A percentile compares a stretch with the other conserved stretches of the same genome.
These are phyloP conservation scores for Colletotrichum navitas DNA, from an alignment of 2,329 filamentous ascomycete species.

Conservation along the genomic window DNA sequence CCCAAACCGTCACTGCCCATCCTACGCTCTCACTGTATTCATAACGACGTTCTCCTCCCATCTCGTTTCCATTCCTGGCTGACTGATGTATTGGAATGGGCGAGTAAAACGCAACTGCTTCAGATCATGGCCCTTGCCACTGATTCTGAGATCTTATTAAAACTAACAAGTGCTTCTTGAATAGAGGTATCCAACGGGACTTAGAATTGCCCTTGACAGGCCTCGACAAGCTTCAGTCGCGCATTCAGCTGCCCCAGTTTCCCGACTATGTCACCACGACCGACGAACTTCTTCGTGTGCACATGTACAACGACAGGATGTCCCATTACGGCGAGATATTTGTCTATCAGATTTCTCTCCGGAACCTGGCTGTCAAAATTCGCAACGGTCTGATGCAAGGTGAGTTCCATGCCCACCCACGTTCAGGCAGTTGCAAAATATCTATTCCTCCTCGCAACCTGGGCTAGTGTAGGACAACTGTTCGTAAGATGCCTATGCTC, in stretches of 20 bases:
- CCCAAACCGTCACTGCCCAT: background rate
- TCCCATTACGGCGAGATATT: constrained; percentile 71
- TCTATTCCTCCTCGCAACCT: background rate
- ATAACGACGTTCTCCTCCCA: constrained; percentile 22
- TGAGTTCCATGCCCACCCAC: constrained; percentile 51
- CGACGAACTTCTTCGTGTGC: constrained; percentile 8
- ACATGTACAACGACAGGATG: constrained; percentile 56
- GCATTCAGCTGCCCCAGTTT: constrained; percentile 53
- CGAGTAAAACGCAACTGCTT: background rate
- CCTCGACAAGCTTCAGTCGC: constrained; percentile 64
- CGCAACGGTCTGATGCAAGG: constrained; percentile 65
- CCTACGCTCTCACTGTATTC: background rate
- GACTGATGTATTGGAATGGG: background rate
- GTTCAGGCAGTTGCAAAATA: background rate
- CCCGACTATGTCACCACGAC: background rate
- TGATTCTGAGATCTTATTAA: constrained; percentile 14
- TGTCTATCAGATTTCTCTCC: constrained; percentile 69
- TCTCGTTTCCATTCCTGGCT: background rate
- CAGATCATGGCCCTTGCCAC: background rate
- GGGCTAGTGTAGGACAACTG: background rate
- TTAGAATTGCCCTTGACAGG: constrained; percentile 69
- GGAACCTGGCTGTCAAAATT: constrained; percentile 65
- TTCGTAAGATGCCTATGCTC: background rate
- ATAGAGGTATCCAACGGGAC: constrained; percentile 67
- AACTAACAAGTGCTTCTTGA: background rate